phyloP scores from a whole-genome alignment of 1,284 basidiomycete genomes.

The Paramarasmius palmivorus region DNA sequence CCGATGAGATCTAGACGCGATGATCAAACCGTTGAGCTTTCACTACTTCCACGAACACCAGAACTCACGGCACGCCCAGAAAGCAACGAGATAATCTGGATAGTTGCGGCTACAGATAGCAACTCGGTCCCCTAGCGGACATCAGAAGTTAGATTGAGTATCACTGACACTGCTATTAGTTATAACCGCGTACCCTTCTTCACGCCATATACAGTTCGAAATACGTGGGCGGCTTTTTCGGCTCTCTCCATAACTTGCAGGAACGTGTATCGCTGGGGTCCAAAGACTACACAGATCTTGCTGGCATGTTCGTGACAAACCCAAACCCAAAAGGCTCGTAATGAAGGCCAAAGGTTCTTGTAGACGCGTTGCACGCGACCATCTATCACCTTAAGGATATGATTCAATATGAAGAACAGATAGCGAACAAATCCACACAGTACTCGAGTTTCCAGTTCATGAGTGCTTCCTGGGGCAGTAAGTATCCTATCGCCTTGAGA shows the following conservation, averaged over 20 bases:
- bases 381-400: conserved; percentile 26
- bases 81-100: conserved; percentile 54
- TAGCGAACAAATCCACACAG: no score
- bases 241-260: conserved; percentile 31
- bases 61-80: conserved; percentile 58
- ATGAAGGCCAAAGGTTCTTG: conserved; percentile 38
- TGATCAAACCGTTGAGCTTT: conserved; percentile 24
- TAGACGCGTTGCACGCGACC: conserved; percentile 38
- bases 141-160: not conserved
- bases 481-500: not conserved
- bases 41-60: conserved; percentile 11
- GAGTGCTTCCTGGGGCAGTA: not conserved
- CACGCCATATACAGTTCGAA: conserved; percentile 36
- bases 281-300: conserved; percentile 41
- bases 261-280: conserved; percentile 38
- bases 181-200: conserved; percentile 32
- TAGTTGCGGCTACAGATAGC: conserved; percentile 66
- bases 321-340: conserved; percentile 40
- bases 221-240: conserved; percentile 33
- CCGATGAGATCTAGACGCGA: conserved; percentile 48
- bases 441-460: conserved; percentile 2
- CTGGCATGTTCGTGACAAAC: conserved; percentile 27
- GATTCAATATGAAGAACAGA: not conserved
- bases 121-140: conserved; percentile 55
- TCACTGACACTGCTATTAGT: conserved; percentile 17